Conservation (phyloP, 768 basidiomycete species). For the Macrolepiota dolichaula region DNA sequence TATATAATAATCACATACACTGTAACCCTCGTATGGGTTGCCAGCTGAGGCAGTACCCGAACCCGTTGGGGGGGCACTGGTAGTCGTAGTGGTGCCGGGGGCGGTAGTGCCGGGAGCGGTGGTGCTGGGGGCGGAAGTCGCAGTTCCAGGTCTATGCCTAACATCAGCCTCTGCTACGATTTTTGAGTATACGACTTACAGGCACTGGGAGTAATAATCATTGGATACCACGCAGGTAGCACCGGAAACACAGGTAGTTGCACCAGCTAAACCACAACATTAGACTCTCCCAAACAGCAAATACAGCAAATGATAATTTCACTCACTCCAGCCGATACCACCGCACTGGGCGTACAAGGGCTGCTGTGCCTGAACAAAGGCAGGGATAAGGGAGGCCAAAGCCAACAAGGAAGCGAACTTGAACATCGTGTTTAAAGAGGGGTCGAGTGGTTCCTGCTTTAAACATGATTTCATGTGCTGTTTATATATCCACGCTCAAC, state of each 20-base stretch:
- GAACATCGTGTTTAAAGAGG: conserved; percentile 33
- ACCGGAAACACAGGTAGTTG: conserved; percentile 37
- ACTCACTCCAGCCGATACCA: conserved; percentile 48
- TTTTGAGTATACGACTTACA: conserved; percentile 23
- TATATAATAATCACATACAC: conserved; percentile 27
- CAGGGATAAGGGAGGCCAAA: conserved; percentile 23
- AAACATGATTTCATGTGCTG: neutral
- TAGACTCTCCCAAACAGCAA: conserved; percentile 18
- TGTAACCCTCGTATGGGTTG: conserved; percentile 52
- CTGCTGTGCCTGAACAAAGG: conserved; percentile 39
- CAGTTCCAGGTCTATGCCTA: conserved; percentile 17
- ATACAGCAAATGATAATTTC: conserved; percentile 10
- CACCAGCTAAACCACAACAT: conserved; percentile 25
- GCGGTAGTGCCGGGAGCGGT: conserved; percentile 18
- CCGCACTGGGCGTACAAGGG: conserved; percentile 52
- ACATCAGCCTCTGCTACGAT: neutral
- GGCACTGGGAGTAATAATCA: conserved; percentile 39
- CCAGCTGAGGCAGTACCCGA: conserved; percentile 38
- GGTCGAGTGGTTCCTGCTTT: conserved; percentile 13
- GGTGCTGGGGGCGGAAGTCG: conserved; percentile 17
- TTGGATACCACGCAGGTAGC: conserved; percentile 29
- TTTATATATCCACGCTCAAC: conserved; percentile 17
- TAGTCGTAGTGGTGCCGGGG: conserved; percentile 20
- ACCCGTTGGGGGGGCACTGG: conserved; percentile 21
- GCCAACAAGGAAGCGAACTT: conserved; percentile 37